These are phyloP conservation scores for Medicago truncatula DNA, from an alignment of 306 rosid genomes.

Conservation along the genomic window MtrunA17r5.0-ANR NC_053045.1:38947501-38948000, in stretches of 20 bases:
- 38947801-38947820: slow-evolving; percentile 56
- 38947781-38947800: slow-evolving; percentile 73
- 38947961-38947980: too few relatives aligned
- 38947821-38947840: slow-evolving; percentile 54
- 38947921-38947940: neutral
- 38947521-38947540: neutral
- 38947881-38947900: neutral
- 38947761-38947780: slow-evolving; percentile 68
- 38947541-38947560: neutral
- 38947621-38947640: slow-evolving; percentile 25
- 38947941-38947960: neutral
- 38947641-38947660: slow-evolving; percentile 25
- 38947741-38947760: slow-evolving; percentile 47
- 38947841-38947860: slow-evolving; percentile 37
- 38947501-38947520: slow-evolving; percentile 35
- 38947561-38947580: slow-evolving; percentile 8
- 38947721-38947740: neutral
- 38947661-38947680: neutral
- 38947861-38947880: neutral
- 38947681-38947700: slow-evolving; percentile 60
- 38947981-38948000: too few relatives aligned
- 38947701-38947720: slow-evolving; percentile 42
- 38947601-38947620: slow-evolving; percentile 45
- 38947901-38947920: neutral
- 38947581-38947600: slow-evolving; percentile 19